A percentile compares a stretch with the other conserved stretches of the same genome.
These are phyloP conservation scores for Hortiboletus flavorubellus DNA, from an alignment of 768 basidiomycete genomes.

Conservation along the genomic window DNA sequence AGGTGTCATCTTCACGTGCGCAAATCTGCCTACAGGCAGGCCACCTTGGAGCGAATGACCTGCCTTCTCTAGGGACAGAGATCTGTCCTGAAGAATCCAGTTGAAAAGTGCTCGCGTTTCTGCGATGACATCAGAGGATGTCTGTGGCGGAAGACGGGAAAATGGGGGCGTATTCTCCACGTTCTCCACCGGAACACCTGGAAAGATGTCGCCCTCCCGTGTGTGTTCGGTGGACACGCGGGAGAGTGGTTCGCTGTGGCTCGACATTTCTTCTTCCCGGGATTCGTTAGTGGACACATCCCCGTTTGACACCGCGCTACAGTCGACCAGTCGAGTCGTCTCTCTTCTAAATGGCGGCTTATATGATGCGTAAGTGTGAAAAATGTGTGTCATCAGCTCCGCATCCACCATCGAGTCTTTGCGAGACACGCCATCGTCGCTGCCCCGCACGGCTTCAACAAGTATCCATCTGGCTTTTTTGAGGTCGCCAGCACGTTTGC, in stretches of 20 bases:
- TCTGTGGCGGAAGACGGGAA: conserved; percentile 68
- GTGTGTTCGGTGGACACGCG: conserved; percentile 5
- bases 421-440: conserved; percentile 16
- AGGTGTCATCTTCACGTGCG: conserved; percentile 52
- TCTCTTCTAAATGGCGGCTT: conserved; percentile 61
- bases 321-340: conserved; percentile 42
- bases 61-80: neutral
- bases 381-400: conserved; percentile 75
- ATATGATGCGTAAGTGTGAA: conserved; percentile 86
- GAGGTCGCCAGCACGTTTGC: conserved; percentile 84
- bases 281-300: conserved; percentile 5
- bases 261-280: neutral
- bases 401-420: conserved; percentile 48
- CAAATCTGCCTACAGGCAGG: conserved; percentile 43
- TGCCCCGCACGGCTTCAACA: conserved; percentile 58
- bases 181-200: conserved; percentile 4
- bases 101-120: conserved; percentile 68
- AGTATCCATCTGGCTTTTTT: conserved; percentile 85
- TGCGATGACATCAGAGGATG: conserved; percentile 60
- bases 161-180: conserved; percentile 18
- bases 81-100: conserved; percentile 49
- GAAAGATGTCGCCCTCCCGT: neutral
- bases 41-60: neutral
- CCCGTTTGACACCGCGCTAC: neutral
- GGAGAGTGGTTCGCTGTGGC: neutral